A percentile compares a stretch with the other conserved stretches of the same genome.
Conservation (phyloP, 352 stramenopile genomes). For the Globisporangium polare region DNA sequence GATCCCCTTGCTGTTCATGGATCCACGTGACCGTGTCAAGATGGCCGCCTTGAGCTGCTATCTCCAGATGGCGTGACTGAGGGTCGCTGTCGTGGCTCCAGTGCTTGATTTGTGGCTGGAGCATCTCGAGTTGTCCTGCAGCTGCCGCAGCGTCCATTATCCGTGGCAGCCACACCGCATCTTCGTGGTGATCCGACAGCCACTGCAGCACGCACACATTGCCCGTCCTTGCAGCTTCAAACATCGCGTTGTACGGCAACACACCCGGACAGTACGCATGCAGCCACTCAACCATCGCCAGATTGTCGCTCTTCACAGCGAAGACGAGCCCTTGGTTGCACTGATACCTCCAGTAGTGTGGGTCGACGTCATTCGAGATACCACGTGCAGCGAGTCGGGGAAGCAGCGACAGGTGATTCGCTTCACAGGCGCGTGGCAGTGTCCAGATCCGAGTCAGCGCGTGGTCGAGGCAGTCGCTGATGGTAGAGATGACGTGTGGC, state of each 20-base stretch:
- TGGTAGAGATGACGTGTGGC: neutral
- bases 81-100: too few relatives aligned
- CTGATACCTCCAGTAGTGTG: neutral
- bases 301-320: conserved; percentile 2
- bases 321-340: neutral
- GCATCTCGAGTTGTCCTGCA: neutral
- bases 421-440: neutral
- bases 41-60: too few relatives aligned
- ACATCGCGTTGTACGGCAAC: neutral
- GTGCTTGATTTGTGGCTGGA: too few relatives aligned
- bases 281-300: neutral
- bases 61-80: too few relatives aligned
- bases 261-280: neutral
- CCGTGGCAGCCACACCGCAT: neutral
- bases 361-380: neutral
- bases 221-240: neutral
- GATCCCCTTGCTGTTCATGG: too few relatives aligned
- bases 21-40: too few relatives aligned
- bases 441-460: neutral
- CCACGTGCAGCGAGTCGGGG: neutral
- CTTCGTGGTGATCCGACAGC: neutral
- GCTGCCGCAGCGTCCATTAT: neutral
- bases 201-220: neutral
- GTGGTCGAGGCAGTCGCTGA: neutral
- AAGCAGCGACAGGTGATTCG: neutral